Percentiles rank a stretch among this genome's conserved stretches.
Conservation (phyloP, 169 alveolate species). For the Cryptosporidium ubiquitum region DNA sequence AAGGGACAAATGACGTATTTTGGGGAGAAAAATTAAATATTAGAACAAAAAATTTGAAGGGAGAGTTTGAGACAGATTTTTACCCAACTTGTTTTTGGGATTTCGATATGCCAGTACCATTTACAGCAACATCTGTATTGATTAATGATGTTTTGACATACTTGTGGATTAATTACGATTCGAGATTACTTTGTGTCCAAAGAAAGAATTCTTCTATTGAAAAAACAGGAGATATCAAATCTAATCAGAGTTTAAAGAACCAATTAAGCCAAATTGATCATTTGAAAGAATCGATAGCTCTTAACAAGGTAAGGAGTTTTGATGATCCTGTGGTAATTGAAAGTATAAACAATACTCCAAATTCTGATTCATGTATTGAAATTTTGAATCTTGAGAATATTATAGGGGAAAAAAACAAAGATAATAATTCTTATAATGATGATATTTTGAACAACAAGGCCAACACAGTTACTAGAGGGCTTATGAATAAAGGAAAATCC, state of each 20-base stretch:
- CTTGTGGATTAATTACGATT: conserved; percentile 62
- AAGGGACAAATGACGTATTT: conserved; percentile 59
- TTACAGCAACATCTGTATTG: conserved; percentile 48
- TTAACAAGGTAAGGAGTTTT: neutral
- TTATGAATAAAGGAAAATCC: neutral
- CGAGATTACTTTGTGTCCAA: conserved; percentile 41
- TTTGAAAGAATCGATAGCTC: neutral
- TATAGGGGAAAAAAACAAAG: neutral
- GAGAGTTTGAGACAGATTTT: conserved; percentile 11
- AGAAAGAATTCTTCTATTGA: conserved; percentile 42
- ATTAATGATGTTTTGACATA: conserved; percentile 61
- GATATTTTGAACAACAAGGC: neutral
- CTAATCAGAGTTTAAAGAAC: neutral
- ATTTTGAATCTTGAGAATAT: conserved; percentile 22
- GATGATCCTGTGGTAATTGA: conserved; percentile 32
- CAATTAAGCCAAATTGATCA: neutral
- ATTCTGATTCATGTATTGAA: conserved; percentile 59
- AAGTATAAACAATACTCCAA: conserved; percentile 35
- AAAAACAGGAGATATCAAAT: neutral
- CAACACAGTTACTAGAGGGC: conserved; percentile 37
- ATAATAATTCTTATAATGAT: neutral
- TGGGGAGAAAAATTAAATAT: conserved; percentile 63
- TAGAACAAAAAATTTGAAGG: neutral
- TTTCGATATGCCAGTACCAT: conserved; percentile 73
- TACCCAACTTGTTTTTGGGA: conserved; percentile 41